These are phyloP conservation scores for Beauveria asiatica DNA, from an alignment of 2,329 filamentous ascomycete genomes.

Conservation along the genomic window DNA sequence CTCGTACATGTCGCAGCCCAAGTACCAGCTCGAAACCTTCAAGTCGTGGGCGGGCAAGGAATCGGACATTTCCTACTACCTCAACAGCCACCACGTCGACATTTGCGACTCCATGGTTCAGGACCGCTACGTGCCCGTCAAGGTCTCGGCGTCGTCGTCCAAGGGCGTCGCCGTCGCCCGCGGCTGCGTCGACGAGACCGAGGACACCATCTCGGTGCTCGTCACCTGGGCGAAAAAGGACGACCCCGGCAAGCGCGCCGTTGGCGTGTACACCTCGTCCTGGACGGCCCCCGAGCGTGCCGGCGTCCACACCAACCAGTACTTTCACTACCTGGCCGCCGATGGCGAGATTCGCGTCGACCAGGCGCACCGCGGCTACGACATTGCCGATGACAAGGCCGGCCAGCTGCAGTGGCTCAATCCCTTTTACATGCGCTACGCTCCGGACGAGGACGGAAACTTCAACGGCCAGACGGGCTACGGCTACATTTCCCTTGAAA, in stretches of 20 bases:
- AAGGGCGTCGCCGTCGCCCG: constrained; percentile 70
- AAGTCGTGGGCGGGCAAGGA: constrained; percentile 89
- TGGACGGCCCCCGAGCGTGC: constrained; percentile 92
- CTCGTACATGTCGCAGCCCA: constrained; percentile 91
- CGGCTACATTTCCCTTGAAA: constrained; percentile 90
- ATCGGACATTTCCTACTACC: constrained; percentile 90
- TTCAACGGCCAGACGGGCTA: constrained; percentile 88
- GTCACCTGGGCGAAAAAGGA: constrained; percentile 77
- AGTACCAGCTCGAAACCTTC: constrained; percentile 88
- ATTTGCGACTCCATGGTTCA: constrained; percentile 88
- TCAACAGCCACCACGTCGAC: constrained; percentile 92
- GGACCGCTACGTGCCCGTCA: constrained; percentile 60
- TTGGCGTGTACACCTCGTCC: constrained; percentile 84
- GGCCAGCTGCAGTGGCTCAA: constrained; percentile 78
- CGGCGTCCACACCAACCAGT: constrained; percentile 93
- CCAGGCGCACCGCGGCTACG: constrained; percentile 90
- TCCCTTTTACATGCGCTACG: constrained; percentile 92
- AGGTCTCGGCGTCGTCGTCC: constrained; percentile 69
- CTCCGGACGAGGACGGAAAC: constrained; percentile 89
- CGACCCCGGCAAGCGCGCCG: constrained; percentile 63
- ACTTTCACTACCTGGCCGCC: constrained; percentile 87
- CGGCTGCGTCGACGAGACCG: constrained; percentile 72
- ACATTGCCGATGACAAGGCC: constrained; percentile 74
- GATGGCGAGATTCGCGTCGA: constrained; percentile 82
- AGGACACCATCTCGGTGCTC: constrained; percentile 87